Base-by-base conservation (phyloP, 78 protist genomes). In the Dictyostelium discoideum region DNA sequence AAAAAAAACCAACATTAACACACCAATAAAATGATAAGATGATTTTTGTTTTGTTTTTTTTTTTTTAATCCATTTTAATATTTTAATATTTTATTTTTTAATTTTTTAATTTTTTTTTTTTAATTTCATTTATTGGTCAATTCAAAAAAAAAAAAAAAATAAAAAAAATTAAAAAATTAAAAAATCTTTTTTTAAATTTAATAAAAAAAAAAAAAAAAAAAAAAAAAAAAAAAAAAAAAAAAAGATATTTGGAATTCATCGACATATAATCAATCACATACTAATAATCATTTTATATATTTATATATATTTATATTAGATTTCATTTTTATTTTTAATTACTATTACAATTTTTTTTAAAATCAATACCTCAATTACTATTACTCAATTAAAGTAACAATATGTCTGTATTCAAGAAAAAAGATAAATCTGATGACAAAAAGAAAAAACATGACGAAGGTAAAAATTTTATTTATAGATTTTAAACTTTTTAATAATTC, bases 391-490 rank as follows among this genome's bases (percentile, higher is more conserved):
- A 54, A 54, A 54, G 65, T 32, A 32, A 14, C 20, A 73, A 73
- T n/a, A 87, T 87, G 93, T 87, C 93, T 42, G 93, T 87, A 13
- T 87, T 87, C 74, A 87, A 87, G 69, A 87, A 79, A 57, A 87
- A 87, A 63, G 93, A 87, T 57, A 87, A 87, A 57, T 76, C 85
- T 72, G 83, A 87, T 18, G 83, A 87, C 4, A 87, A 87, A 77
- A 87, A 87, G 83, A 50, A 76, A 74, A 72, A 83, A 20, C 87
- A 74, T 39, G 93, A 87, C 42, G 93, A 87, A 63, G 93, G 93
- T 87, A 87, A 57, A 13, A 44, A 44, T 44, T 44, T 40, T n/a
- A 37, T 22, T 46, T 3, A 60, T 42, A 16, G 39, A 46, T 54
- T 54, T 16, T 54, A 16, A 3, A 1, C 63, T 77, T 73, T 3